These are phyloP conservation scores for Cystobasidiaceae sp. DNA, from an alignment of 1,284 basidiomycete genomes.

Conservation along the genomic window DNA sequence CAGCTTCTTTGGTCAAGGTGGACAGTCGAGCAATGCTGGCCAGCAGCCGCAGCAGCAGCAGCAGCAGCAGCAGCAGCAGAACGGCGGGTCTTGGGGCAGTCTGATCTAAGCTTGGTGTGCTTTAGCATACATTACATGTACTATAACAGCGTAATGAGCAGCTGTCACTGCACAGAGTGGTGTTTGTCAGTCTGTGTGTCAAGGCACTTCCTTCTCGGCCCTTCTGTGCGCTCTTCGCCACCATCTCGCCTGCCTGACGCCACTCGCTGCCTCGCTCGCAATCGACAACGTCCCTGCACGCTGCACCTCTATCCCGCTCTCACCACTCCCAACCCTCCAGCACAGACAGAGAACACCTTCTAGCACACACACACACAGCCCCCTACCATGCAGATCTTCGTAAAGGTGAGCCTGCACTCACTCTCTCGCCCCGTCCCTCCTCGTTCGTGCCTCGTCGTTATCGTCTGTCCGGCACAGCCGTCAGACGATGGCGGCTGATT, in stretches of 20 bases:
- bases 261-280: no score
- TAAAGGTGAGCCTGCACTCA: slow-evolving; percentile 19
- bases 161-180: no score
- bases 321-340: slow-evolving; percentile 11
- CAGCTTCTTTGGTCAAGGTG: no score
- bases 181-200: no score
- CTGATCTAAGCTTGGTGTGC: slow-evolving; percentile 27
- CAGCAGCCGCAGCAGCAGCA: not conserved
- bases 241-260: no score
- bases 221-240: no score
- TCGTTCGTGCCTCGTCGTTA: not conserved
- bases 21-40: no score
- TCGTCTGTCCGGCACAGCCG: not conserved
- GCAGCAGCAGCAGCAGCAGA: slow-evolving; percentile 15
- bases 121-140: no score
- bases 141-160: no score
- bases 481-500: not conserved
- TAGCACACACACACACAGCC: slow-evolving; percentile 5
- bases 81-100: slow-evolving; percentile 15
- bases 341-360: not conserved
- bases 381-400: slow-evolving; percentile 28
- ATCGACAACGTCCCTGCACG: no score
- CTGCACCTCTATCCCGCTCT: no score
- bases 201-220: no score
- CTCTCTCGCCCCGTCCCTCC: not conserved